Evolutionary conservation across 306 rosid species (phyloP), one percentile per base, ranked within the genome.

Genomic region (Fragaria iinumae): DNA sequence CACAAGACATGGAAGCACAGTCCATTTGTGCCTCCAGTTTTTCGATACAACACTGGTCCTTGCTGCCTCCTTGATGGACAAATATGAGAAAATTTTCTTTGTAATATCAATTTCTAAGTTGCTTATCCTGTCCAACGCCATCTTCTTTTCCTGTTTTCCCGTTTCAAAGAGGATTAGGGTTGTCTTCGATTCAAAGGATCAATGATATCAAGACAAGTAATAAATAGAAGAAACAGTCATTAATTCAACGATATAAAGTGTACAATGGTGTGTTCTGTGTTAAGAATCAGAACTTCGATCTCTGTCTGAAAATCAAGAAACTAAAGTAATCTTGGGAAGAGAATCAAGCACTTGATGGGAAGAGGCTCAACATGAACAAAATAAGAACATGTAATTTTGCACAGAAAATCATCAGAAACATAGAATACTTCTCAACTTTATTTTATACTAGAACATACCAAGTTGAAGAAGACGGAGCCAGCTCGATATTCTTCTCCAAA

Each of bases 11-110:
- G 91, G 89, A 25, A 85, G 69, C 2, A 77, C 73, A 6, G 88
- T 80, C 91, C 93, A 87, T 82, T 76, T 87, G 83, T 75, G 81
- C 75, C 86, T 89, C 93, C 93, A 89, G 66, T 78, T 83, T 53
- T 88, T 85, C 14, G 89, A 87, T 56, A 89, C 71, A 76, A 85
- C 57, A 72, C 93, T 87, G 45, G 93, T 89, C 67, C 77, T 82
- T 49, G 85, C 86, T 1, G 93, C 93, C 50, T 89, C 93, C 77
- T 66, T 81, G 49, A 87, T 73, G 4, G 93, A 25, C 84, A 89
- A 67, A 67, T 41, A 72, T 3, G 93, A 81, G 36, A 87, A 78
- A 80, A 89, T 80, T 16, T 81, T 86, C 45, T 87, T 86, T 45
- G 78, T 72, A 53, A 85, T 18, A 76, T 81, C 86, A 50, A 72